Percentiles rank a stretch among this genome's conserved stretches.
These are phyloP conservation scores for Exophiala aquamarina DNA, from an alignment of 2,329 filamentous ascomycete genomes.

Conservation along the genomic window DNA sequence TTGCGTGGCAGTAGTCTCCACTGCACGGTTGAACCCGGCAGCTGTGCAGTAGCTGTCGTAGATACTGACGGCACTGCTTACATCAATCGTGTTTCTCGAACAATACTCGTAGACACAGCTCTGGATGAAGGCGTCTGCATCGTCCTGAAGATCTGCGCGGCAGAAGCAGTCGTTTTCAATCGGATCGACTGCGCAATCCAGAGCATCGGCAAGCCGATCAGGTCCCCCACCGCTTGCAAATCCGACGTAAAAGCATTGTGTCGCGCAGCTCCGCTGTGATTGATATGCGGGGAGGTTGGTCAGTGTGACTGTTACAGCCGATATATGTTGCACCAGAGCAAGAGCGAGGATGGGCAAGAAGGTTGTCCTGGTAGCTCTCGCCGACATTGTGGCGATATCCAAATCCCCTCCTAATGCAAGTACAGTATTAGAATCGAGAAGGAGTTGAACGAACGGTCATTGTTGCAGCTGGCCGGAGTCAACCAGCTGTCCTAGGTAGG, in stretches of 20 bases:
- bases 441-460: no score
- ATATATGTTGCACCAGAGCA: no score
- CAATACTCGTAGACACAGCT: background rate
- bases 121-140: background rate
- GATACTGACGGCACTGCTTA: background rate
- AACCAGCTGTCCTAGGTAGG: no score
- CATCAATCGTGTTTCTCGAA: background rate
- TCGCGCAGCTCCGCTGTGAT: background rate
- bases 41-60: constrained; percentile 1
- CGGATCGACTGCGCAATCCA: background rate
- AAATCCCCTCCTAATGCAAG: no score
- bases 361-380: no score
- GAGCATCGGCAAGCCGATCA: background rate
- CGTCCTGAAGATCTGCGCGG: background rate
- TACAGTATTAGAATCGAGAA: no score
- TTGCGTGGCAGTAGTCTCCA: background rate
- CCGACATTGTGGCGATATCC: no score
- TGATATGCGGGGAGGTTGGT: background rate
- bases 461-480: no score
- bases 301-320: background rate
- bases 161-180: constrained; percentile 2
- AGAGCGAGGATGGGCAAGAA: no score
- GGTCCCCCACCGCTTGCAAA: background rate
- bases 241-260: background rate
- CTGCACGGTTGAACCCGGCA: background rate